Conservation (phyloP, 73 alveolate genomes). For the Urostyla sp. region DNA sequence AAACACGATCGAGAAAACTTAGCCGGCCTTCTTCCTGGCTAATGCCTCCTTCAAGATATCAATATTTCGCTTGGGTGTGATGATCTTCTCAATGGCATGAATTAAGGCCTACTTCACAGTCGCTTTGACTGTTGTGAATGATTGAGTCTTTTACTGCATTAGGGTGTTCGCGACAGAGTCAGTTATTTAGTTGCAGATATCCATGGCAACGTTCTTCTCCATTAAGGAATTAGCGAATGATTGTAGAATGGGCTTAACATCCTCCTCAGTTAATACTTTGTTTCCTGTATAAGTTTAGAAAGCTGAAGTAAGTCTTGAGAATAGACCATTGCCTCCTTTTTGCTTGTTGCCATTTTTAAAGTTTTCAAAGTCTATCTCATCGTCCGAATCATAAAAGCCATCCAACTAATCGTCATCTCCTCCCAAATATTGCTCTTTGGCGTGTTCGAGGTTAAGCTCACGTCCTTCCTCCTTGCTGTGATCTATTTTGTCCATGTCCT, state of each 20-base stretch:
- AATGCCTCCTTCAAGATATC: conserved; percentile 96
- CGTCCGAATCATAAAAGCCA: conserved; percentile 76
- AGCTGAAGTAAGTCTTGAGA: conserved; percentile 67
- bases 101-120: conserved; percentile 93
- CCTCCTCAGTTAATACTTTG: conserved; percentile 90
- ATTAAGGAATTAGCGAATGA: conserved; percentile 83
- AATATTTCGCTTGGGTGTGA: conserved; percentile 95
- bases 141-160: conserved; percentile 89
- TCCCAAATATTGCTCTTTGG: conserved; percentile 37
- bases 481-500: conserved; percentile 58
- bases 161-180: conserved; percentile 86
- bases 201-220: conserved; percentile 97
- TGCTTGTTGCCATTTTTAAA: conserved; percentile 40
- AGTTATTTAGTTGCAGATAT: conserved; percentile 91
- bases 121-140: conserved; percentile 90
- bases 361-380: conserved; percentile 62
- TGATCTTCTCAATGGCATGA: conserved; percentile 86
- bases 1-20: conserved; percentile 91
- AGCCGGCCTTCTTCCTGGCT: conserved; percentile 90
- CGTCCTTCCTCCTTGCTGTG: conserved; percentile 38
- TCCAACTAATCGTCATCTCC: conserved; percentile 62
- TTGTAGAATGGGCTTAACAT: conserved; percentile 91
- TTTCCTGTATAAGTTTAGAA: conserved; percentile 75
- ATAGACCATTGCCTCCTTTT: conserved; percentile 60
- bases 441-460: conserved; percentile 45